Evolutionary conservation across 2,329 filamentous ascomycete genomes (phyloP).

Genomic region (Xylariaceae sp.): DNA sequence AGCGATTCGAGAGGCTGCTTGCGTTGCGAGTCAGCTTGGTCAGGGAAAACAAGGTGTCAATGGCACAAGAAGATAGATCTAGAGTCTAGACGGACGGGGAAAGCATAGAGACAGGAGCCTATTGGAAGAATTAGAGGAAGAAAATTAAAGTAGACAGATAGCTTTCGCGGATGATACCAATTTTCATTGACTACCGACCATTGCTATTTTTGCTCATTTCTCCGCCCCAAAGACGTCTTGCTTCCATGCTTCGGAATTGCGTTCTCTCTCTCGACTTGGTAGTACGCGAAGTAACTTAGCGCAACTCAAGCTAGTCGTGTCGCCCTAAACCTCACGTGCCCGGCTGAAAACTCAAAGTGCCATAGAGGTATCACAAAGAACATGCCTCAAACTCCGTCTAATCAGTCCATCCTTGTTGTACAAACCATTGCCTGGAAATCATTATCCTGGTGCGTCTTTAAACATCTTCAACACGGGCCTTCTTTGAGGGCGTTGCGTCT

Average conservation of each 20-base stretch:
- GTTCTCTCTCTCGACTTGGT: no score
- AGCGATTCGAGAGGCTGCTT: slow-evolving; percentile 67
- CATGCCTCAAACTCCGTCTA: slow-evolving; percentile 7
- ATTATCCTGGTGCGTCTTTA: not conserved
- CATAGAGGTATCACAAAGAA: slow-evolving; percentile 22
- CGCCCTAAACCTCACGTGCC: not conserved
- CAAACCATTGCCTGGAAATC: not conserved
- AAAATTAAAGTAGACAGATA: no score
- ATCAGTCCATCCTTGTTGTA: not conserved
- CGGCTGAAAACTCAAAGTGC: slow-evolving; percentile 16
- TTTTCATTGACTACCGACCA: no score
- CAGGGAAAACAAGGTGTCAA: slow-evolving; percentile 49
- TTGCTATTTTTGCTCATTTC: no score
- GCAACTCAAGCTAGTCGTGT: not conserved
- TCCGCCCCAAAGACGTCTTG: no score
- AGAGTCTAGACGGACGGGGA: not conserved
- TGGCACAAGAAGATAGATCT: slow-evolving; percentile 36
- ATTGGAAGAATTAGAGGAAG: no score
- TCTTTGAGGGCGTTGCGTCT: slow-evolving; percentile 37
- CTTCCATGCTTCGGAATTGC: no score
- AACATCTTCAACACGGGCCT: slow-evolving; percentile 37
- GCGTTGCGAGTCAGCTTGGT: slow-evolving; percentile 64
- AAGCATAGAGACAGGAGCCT: slow-evolving; percentile 6
- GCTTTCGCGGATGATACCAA: no score
- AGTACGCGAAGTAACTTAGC: not conserved